Evolutionary conservation across 768 basidiomycete species (phyloP).

Genomic region (Leucocoprinus leucothites): DNA sequence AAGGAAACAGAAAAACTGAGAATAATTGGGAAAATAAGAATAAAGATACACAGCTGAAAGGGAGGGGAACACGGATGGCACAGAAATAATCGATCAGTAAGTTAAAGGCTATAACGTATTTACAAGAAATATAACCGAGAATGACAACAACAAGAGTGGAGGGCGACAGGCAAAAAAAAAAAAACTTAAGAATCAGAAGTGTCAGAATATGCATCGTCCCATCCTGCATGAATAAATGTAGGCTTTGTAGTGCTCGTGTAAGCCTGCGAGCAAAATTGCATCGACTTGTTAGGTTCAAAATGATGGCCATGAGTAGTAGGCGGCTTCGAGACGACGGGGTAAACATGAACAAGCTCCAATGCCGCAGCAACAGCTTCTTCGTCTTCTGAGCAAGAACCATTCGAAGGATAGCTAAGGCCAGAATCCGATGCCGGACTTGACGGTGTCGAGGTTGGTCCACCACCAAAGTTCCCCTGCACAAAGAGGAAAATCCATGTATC

Average conservation of each 20-base stretch:
- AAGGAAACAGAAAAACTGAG: background rate
- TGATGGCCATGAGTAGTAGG: conserved; percentile 1
- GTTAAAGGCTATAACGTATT: conserved; percentile 5
- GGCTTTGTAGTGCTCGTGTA: conserved; percentile 33
- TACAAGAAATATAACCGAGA: conserved; percentile 1
- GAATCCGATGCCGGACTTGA: conserved; percentile 5
- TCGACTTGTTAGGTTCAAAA: background rate
- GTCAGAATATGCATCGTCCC: conserved; percentile 49
- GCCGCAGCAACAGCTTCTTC: conserved; percentile 10
- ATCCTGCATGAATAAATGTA: conserved; percentile 52
- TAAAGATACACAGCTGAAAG: conserved; percentile 14
- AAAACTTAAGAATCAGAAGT: conserved; percentile 23
- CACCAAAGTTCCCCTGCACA: conserved; percentile 1
- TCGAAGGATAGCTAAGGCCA: conserved; percentile 16
- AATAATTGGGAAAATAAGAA: conserved; percentile 17
- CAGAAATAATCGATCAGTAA: conserved; percentile 7
- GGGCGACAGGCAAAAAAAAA: background rate
- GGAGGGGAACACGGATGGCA: background rate
- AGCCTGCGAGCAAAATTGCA: conserved; percentile 8
- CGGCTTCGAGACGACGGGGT: conserved; percentile 21
- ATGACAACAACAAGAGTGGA: background rate
- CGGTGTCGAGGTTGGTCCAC: background rate
- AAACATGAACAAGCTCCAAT: conserved; percentile 24
- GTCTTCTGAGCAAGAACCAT: conserved; percentile 17
- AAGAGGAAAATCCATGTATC: background rate